These are phyloP conservation scores for Selenicereus undatus DNA, from an alignment of 148 eudicot species.

Conservation along the genomic window DNA sequence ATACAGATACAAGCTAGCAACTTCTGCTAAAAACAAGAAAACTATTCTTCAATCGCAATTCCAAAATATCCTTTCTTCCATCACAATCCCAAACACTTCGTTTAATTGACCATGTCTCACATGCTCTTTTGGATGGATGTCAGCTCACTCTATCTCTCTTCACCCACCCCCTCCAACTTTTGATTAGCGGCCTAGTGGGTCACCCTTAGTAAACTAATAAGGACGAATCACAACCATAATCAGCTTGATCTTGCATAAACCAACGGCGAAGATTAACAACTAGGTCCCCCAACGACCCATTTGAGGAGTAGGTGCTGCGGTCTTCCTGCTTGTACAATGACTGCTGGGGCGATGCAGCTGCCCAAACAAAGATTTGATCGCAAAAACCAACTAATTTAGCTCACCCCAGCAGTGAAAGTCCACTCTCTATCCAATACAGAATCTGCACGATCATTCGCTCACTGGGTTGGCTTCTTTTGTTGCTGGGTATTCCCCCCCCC, in stretches of 20 bases:
- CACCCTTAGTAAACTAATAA: neutral
- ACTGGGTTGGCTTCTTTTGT: neutral
- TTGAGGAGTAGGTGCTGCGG: neutral
- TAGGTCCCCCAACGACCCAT: neutral
- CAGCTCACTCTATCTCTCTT: neutral
- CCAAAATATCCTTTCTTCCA: neutral
- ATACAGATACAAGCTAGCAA: no score
- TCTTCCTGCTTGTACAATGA: neutral
- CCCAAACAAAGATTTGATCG: neutral
- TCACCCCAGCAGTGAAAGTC: constrained; percentile 22
- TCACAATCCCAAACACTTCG: neutral
- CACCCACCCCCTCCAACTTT: neutral
- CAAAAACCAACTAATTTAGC: constrained; percentile 14
- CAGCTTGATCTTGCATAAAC: neutral
- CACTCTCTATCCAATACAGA: constrained; percentile 3
- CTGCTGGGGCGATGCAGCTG: neutral
- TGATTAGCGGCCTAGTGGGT: neutral
- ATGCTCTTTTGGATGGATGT: neutral
- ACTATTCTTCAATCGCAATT: neutral
- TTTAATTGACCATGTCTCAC: neutral
- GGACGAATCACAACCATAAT: neutral
- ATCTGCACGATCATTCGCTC: constrained; percentile 1
- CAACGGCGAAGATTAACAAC: constrained; percentile 19
- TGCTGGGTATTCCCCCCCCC: constrained; percentile 13
- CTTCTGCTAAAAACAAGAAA: neutral